phyloP scores from a whole-genome alignment of 768 basidiomycete species.

The Chalciporus pseudorubinellus region DNA sequence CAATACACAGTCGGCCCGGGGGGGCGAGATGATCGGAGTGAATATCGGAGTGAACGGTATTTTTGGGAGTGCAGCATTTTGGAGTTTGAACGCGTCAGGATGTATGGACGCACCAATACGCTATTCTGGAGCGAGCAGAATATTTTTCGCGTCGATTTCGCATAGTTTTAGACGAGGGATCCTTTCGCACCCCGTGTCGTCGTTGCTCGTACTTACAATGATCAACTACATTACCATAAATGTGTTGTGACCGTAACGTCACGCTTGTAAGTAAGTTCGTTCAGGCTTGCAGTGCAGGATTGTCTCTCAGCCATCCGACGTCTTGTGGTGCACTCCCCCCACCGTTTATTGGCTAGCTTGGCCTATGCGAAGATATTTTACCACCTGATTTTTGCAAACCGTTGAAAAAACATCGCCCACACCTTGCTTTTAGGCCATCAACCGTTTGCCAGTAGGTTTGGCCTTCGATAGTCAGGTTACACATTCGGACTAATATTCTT shows the following conservation, averaged over 20 bases:
- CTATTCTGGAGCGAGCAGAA: no score
- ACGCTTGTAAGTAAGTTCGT: slow-evolving; percentile 38
- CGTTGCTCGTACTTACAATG: slow-evolving; percentile 14
- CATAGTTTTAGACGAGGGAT: no score
- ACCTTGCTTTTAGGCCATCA: background rate
- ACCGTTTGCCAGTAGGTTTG: slow-evolving; percentile 16
- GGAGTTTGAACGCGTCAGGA: no score
- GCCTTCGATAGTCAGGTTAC: slow-evolving; percentile 2
- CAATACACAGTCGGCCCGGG: no score
- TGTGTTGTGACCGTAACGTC: slow-evolving; percentile 36
- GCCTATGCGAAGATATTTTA: slow-evolving; percentile 6
- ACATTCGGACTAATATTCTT: slow-evolving; percentile 9
- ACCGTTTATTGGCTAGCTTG: slow-evolving; percentile 9
- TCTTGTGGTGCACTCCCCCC: slow-evolving; percentile 10
- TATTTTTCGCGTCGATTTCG: no score
- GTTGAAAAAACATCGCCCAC: slow-evolving; percentile 4
- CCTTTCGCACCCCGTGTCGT: no score
- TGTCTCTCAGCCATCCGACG: slow-evolving; percentile 25
- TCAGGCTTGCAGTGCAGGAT: slow-evolving; percentile 25
- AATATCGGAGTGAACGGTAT: no score
- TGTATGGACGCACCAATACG: no score
- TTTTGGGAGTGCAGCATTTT: no score
- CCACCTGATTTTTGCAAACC: slow-evolving; percentile 11
- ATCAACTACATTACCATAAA: slow-evolving; percentile 34
- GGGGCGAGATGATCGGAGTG: no score